phyloP scores from a whole-genome alignment of 2,329 filamentous ascomycete species.

The Colletotrichum destructivum region DNA sequence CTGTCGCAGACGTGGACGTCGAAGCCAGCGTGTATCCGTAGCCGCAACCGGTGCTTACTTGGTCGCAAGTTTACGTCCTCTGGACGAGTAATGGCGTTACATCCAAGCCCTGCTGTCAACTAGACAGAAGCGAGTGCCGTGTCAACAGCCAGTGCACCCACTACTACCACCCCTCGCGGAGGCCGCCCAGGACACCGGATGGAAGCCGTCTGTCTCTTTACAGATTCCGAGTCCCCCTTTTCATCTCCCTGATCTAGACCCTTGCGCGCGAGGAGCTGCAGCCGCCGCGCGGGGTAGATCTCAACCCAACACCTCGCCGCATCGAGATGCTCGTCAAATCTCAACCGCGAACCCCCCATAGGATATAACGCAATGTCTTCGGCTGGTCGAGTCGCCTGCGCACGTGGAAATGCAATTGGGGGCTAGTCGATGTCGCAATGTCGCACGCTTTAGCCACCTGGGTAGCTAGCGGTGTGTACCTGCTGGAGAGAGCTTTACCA shows the following conservation, averaged over 20 bases:
- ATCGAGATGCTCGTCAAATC: not conserved
- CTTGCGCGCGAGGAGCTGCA: not conserved
- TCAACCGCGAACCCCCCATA: not conserved
- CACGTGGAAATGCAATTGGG: conserved; percentile 8
- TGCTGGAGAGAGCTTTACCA: not conserved
- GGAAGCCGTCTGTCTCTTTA: not conserved
- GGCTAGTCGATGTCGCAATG: not conserved
- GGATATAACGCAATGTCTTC: not conserved
- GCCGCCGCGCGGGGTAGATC: conserved; percentile 4
- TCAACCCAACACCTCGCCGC: not conserved
- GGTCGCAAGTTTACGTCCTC: no score
- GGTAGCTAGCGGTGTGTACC: conserved; percentile 1
- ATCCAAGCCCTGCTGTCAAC: no score
- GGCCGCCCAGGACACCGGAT: not conserved
- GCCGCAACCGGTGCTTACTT: no score
- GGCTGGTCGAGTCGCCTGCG: not conserved
- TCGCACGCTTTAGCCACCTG: not conserved
- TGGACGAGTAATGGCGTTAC: no score
- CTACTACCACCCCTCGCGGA: not conserved
- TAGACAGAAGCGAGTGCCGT: not conserved
- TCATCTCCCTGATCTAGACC: not conserved
- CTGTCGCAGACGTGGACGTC: no score
- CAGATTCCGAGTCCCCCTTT: not conserved
- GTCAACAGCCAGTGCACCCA: no score
- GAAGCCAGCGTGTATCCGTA: no score